Base-by-base conservation (phyloP, 805 yeast species). In the Myxozyma neotropica region DNA sequence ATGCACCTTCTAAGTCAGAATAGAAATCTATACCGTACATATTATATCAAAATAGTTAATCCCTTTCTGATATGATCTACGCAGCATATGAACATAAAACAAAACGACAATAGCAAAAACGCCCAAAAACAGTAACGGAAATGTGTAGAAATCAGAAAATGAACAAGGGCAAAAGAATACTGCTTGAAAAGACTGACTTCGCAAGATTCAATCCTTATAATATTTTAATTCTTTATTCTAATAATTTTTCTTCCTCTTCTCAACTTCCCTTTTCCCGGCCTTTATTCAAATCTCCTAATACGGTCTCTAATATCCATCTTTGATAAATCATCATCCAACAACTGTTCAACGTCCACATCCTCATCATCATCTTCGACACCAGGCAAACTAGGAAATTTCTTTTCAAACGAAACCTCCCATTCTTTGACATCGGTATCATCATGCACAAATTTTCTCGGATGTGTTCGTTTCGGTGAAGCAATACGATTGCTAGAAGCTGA, bases 351-450 rank as follows among this genome's bases (percentile, higher is more conserved):
- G 3, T n/a, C 27, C 10, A 44, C 39, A 4, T 35, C 49, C 4
- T 31, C 59, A 10, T 38, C 49, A 45, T 58, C 58, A 23, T 27
- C 62, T 10, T 55, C 60, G 17, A 46, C 39, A 13, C 56, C 60
- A 7, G 49, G 50, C 10, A 53, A 10, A 19, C 48, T 45, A 13
- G 57, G 57, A 21, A 53, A 53, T n/a, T 42, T 31, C n/a, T 39
- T 44, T 23, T 45, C 50, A 48, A 56, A 58, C 26, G 50, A 55
- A 27, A 50, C 5, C 26, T 40, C 53, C 61, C 54, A 58, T 10
- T 55, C 52, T 13, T 54, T 36, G 1, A 13, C 45, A 19, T 43
- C 55, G 31, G 39, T 29, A 23, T 27, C 33, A 35, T 56, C 55
- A 50, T 50, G 55, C 21, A 50, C 51, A 33, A 50, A 55, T 27